Evolutionary conservation across 2,329 filamentous ascomycete species (phyloP).

Genomic region (Sphaerulina vaccinii): DNA sequence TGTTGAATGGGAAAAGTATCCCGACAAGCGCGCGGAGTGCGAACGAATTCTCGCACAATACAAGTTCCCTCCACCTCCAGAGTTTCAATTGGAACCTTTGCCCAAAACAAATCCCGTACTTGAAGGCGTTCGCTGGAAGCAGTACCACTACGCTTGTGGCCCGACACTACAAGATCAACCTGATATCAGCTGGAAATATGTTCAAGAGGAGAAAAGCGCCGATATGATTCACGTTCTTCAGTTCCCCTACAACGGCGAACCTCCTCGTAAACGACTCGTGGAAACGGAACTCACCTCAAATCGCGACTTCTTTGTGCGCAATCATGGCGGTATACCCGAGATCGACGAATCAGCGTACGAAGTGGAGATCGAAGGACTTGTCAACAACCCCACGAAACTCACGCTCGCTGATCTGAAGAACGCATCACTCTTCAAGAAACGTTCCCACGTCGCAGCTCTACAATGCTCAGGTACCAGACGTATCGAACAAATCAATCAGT

Average conservation of each 20-base stretch:
- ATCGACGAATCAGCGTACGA: constrained; percentile 58
- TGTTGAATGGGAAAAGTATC: constrained; percentile 69
- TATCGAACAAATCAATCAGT: constrained; percentile 65
- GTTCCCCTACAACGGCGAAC: constrained; percentile 51
- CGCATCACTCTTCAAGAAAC: constrained; percentile 59
- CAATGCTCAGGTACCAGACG: constrained; percentile 69
- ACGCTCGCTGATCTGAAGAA: constrained; percentile 61
- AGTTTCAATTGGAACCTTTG: constrained; percentile 45
- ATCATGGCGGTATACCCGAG: constrained; percentile 68
- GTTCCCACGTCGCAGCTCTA: constrained; percentile 59
- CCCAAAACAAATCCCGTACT: constrained; percentile 47
- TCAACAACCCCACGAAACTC: constrained; percentile 57
- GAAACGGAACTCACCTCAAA: constrained; percentile 57
- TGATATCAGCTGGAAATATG: constrained; percentile 52
- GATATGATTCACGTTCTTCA: constrained; percentile 51
- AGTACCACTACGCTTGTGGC: constrained; percentile 48
- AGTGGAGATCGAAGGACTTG: constrained; percentile 60
- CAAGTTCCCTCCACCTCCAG: constrained; percentile 49
- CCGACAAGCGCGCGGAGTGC: constrained; percentile 63
- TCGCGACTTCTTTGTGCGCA: constrained; percentile 64
- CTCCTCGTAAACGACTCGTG: constrained; percentile 30
- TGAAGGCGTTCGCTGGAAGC: constrained; percentile 48
- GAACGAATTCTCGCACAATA: constrained; percentile 55
- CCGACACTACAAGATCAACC: constrained; percentile 46
- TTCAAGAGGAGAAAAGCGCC: constrained; percentile 45